Percentiles rank a stretch among this genome's conserved stretches.
phyloP scores from a whole-genome alignment of 768 basidiomycete species.

The Trametes maxima region DNA sequence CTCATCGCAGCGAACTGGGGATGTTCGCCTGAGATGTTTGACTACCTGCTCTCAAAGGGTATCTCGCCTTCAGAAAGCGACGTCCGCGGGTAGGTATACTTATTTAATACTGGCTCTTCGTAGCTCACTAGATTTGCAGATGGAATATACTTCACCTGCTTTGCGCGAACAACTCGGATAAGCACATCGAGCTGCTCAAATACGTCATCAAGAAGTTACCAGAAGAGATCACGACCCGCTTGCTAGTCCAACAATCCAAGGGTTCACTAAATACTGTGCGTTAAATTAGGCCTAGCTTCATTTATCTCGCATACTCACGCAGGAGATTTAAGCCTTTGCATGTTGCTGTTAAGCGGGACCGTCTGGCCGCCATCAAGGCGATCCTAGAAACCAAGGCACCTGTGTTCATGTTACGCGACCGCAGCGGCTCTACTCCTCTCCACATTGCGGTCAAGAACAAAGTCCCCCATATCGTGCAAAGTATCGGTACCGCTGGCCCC shows the following conservation, averaged over 20 bases:
- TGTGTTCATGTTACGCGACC: conserved; percentile 43
- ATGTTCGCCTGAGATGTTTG: conserved; percentile 40
- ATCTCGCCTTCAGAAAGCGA: conserved; percentile 49
- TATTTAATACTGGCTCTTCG: background rate
- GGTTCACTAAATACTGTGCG: conserved; percentile 49
- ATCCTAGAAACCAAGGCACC: conserved; percentile 41
- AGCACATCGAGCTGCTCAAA: conserved; percentile 36
- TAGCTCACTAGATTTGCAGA: conserved; percentile 34
- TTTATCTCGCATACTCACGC: background rate
- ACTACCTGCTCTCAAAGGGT: conserved; percentile 52
- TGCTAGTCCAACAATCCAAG: conserved; percentile 52
- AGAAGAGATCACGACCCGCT: conserved; percentile 44
- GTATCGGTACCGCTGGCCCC: conserved; percentile 43
- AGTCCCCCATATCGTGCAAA: conserved; percentile 39
- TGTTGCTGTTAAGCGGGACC: conserved; percentile 46
- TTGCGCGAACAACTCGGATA: conserved; percentile 31
- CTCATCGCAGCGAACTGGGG: conserved; percentile 42
- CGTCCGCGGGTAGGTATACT: conserved; percentile 43
- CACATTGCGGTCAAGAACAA: conserved; percentile 47
- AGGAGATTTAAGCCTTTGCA: conserved; percentile 49
- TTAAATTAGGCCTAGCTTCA: background rate
- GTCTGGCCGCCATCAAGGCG: conserved; percentile 30
- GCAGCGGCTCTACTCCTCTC: conserved; percentile 53
- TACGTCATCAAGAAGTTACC: conserved; percentile 54
- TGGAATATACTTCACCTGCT: conserved; percentile 61